phyloP scores from a whole-genome alignment of 2,329 filamentous ascomycete species.

The Botryotinia calthae region DNA sequence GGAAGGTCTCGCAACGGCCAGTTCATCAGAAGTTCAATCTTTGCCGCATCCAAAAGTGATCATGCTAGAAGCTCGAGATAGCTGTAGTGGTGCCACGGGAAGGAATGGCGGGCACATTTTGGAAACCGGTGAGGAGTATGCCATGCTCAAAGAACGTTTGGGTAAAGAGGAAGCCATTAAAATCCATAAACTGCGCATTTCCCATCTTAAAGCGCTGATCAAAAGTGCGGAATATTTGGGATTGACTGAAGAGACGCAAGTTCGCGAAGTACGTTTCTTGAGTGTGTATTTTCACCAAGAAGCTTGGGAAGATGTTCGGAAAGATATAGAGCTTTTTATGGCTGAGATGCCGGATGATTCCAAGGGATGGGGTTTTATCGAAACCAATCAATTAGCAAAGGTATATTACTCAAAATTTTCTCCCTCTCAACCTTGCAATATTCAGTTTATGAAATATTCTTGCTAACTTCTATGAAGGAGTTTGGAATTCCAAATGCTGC shows the following conservation, averaged over 20 bases:
- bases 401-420: not conserved
- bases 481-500: slow-evolving; percentile 8
- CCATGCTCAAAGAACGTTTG: slow-evolving; percentile 1
- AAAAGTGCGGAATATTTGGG: not conserved
- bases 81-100: slow-evolving; percentile 75
- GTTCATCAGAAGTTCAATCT: slow-evolving; percentile 37
- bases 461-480: not conserved
- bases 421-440: not conserved
- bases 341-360: slow-evolving; percentile 9
- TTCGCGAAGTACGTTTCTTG: slow-evolving; percentile 3
- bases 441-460: not conserved
- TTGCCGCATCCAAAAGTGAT: slow-evolving; percentile 54
- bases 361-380: not conserved
- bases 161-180: slow-evolving; percentile 1
- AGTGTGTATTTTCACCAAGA: slow-evolving; percentile 11
- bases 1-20: not conserved
- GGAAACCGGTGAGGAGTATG: slow-evolving; percentile 14
- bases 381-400: not conserved
- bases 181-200: not conserved
- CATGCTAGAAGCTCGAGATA: slow-evolving; percentile 73
- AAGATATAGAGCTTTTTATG: slow-evolving; percentile 6
- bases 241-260: slow-evolving; percentile 6
- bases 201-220: slow-evolving; percentile 6
- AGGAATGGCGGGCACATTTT: slow-evolving; percentile 49
- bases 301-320: not conserved